Conservation (phyloP, 352 stramenopile genomes). For the Phytophthora tubulina region DNA sequence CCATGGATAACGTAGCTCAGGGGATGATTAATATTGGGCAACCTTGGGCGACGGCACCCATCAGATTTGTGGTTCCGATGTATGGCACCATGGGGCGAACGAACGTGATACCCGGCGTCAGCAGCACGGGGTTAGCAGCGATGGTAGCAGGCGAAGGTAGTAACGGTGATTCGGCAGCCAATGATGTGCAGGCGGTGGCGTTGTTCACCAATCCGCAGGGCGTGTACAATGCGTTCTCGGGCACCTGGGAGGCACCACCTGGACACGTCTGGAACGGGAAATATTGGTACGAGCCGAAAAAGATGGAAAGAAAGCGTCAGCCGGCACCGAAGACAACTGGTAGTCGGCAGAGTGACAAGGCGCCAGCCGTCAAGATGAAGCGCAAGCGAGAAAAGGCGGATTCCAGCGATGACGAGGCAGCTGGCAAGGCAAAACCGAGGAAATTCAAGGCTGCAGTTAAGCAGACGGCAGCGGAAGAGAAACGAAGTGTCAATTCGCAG, state of each 20-base stretch:
- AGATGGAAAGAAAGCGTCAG: background rate
- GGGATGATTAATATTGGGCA: conserved; percentile 6
- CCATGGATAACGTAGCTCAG: background rate
- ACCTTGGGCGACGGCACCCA: background rate
- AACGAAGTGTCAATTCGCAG: background rate
- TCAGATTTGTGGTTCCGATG: background rate
- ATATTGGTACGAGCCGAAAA: background rate
- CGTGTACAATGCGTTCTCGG: background rate
- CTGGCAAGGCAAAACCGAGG: background rate
- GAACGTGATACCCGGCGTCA: background rate
- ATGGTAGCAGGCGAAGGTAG: too few species aligned
- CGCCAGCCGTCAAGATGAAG: background rate
- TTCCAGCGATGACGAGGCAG: background rate
- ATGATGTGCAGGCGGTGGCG: background rate
- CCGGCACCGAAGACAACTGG: background rate
- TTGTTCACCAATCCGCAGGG: background rate
- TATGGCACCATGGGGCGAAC: background rate
- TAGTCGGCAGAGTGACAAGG: background rate
- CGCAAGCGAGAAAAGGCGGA: background rate
- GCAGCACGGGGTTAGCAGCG: background rate
- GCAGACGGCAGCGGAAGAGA: background rate
- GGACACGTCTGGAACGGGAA: conserved; percentile 3
- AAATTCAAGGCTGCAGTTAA: background rate
- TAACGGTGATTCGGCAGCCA: too few species aligned
- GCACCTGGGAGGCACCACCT: background rate